A percentile compares a stretch with the other conserved stretches of the same genome.
Evolutionary conservation across 192 early-diverging fungal species (phyloP).

Genomic region (Coemansia sp.): DNA sequence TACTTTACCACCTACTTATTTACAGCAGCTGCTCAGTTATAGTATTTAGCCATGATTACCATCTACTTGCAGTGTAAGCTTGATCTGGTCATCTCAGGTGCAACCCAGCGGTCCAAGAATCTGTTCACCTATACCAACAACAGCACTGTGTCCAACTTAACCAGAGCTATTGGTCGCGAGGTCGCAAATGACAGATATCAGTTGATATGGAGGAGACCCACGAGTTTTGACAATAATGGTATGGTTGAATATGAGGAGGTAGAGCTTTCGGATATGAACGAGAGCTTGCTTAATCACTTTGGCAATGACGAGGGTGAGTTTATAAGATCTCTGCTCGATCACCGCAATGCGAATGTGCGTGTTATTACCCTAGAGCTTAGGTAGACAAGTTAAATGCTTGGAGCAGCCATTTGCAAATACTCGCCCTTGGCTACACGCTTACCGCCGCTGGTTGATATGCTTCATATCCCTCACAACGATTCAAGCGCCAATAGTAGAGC

Average conservation of each 20-base stretch:
- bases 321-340: not conserved
- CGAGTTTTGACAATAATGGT: not conserved
- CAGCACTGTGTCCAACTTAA: not conserved
- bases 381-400: too few species aligned
- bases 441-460: not conserved
- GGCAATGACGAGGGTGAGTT: not conserved
- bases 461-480: not conserved
- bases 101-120: not conserved
- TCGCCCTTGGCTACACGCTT: too few species aligned
- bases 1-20: not conserved
- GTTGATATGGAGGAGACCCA: not conserved
- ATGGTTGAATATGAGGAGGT: not conserved
- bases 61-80: not conserved
- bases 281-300: not conserved
- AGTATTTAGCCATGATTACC: not conserved
- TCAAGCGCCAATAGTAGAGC: not conserved
- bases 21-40: not conserved
- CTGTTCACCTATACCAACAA: not conserved
- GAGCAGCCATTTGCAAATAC: too few species aligned
- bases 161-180: not conserved
- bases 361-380: too few species aligned
- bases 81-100: not conserved
- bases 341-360: too few species aligned
- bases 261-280: not conserved
- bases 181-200: not conserved